phyloP scores from a whole-genome alignment of 2,329 filamentous ascomycete species.

The Alternaria panax region DNA sequence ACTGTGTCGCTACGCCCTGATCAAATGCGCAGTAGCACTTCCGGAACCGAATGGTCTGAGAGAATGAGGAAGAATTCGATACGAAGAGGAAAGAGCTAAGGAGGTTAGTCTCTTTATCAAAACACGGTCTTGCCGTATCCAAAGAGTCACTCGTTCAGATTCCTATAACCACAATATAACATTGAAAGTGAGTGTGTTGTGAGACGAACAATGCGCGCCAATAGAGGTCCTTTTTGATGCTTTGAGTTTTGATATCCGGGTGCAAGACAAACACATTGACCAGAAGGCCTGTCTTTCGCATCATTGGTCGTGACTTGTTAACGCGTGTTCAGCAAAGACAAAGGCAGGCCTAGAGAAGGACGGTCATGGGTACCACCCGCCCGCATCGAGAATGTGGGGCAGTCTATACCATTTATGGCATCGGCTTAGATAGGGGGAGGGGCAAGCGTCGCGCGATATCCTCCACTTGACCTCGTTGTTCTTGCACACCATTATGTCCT shows the following conservation, averaged over 20 bases:
- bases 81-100: background rate
- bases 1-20: slow-evolving; percentile 34
- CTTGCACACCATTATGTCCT: background rate
- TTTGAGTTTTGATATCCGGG: too few relatives aligned
- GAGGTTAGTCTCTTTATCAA: background rate
- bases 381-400: background rate
- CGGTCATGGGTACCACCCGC: background rate
- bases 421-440: background rate
- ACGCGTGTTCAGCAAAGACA: too few relatives aligned
- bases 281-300: too few relatives aligned
- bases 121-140: background rate
- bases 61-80: background rate
- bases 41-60: background rate
- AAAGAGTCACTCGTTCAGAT: background rate
- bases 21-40: background rate
- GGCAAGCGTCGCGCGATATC: background rate
- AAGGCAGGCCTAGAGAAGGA: too few relatives aligned
- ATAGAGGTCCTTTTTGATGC: background rate
- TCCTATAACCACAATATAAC: background rate
- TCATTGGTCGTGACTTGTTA: too few relatives aligned
- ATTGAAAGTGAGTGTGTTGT: background rate
- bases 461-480: background rate
- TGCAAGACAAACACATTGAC: too few relatives aligned
- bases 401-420: background rate
- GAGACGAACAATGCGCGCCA: background rate